phyloP scores from a whole-genome alignment of 2,329 filamentous ascomycete species.

The Neonectria ditissima region DNA sequence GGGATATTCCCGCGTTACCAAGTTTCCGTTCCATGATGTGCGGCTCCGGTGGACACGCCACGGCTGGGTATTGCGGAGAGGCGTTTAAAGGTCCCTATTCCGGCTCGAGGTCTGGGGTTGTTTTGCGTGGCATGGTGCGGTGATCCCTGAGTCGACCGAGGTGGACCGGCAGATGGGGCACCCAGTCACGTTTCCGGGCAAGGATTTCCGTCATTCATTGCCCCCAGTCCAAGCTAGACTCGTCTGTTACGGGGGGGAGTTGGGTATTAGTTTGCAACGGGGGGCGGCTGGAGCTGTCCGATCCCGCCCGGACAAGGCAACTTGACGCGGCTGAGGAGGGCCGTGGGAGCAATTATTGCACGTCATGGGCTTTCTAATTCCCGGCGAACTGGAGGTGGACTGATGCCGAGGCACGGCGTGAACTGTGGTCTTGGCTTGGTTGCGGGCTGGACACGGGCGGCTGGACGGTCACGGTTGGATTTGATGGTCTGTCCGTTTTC shows the following conservation, averaged over 20 bases:
- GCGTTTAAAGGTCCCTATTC: slow-evolving; percentile 38
- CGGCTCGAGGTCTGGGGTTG: slow-evolving; percentile 12
- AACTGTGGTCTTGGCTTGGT: slow-evolving; percentile 10
- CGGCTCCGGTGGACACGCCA: slow-evolving; percentile 15
- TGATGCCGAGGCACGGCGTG: slow-evolving; percentile 1
- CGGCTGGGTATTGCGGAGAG: slow-evolving; percentile 8
- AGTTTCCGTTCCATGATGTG: slow-evolving; percentile 12
- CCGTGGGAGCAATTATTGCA: not conserved
- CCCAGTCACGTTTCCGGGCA: slow-evolving; percentile 17
- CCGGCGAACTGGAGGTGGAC: slow-evolving; percentile 13
- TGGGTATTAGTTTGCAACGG: too few species aligned
- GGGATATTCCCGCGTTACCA: not conserved
- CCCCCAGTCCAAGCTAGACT: not conserved
- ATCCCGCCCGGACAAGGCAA: not conserved
- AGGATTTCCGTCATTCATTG: too few species aligned
- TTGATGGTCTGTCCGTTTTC: too few species aligned
- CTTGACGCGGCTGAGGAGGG: not conserved
- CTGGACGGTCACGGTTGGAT: too few species aligned
- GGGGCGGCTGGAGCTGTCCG: too few species aligned
- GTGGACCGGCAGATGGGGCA: slow-evolving; percentile 24
- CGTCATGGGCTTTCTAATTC: not conserved
- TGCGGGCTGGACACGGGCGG: not conserved
- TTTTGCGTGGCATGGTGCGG: not conserved
- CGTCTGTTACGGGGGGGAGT: too few species aligned
- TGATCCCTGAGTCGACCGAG: slow-evolving; percentile 15